These are phyloP conservation scores for Litchi chinensis DNA, from an alignment of 345 rosid species.

Conservation along the genomic window DNA sequence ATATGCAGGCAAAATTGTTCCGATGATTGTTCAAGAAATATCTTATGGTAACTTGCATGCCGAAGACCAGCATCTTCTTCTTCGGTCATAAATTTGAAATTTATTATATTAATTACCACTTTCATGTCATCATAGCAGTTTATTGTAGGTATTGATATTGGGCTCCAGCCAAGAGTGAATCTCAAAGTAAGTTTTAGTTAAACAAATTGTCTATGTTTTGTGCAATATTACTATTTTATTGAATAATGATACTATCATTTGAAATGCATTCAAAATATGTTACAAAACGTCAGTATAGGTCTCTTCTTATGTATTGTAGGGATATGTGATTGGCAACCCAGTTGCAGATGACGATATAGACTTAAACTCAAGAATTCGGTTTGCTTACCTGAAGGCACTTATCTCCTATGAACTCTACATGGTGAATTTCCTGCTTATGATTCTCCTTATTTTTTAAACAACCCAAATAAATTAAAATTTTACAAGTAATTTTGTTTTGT, in stretches of 20 bases:
- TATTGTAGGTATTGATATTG: constrained; percentile 28
- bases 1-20: constrained; percentile 15
- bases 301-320: not conserved
- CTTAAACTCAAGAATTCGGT: not conserved
- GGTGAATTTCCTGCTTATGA: constrained; percentile 17
- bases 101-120: no score
- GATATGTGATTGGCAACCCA: not conserved
- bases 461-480: no score
- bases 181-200: constrained; percentile 21
- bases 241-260: no score
- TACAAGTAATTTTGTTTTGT: no score
- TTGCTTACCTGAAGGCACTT: constrained; percentile 1
- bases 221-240: no score
- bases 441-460: no score
- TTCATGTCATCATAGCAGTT: not conserved
- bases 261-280: no score
- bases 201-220: no score
- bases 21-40: constrained; percentile 18
- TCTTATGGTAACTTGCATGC: constrained; percentile 17
- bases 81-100: not conserved
- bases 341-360: not conserved
- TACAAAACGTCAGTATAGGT: no score
- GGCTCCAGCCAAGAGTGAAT: constrained; percentile 23
- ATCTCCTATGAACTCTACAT: constrained; percentile 29
- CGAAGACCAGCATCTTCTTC: not conserved